Evolutionary conservation across 371 early-diverging fungal species (phyloP).

Genomic region (Mucor lusitanicus): DNA sequence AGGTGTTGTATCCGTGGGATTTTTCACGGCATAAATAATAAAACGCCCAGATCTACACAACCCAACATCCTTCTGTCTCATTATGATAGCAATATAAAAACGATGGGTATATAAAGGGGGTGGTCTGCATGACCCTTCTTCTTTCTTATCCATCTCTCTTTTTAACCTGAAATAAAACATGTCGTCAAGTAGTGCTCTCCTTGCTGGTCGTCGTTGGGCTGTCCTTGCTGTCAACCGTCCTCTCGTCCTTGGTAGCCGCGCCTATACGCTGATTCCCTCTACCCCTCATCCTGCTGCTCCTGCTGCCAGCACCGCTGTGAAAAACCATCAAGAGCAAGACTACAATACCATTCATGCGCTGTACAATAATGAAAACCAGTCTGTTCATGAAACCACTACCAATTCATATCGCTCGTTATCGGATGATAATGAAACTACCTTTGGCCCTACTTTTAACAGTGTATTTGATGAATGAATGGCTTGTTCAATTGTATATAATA

Average conservation of each 20-base stretch:
- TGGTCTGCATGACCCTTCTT: neutral
- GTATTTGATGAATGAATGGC: slow-evolving; percentile 19
- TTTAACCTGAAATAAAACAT: neutral
- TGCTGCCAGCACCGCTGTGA: neutral
- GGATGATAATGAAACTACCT: slow-evolving; percentile 10
- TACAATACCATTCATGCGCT: slow-evolving; percentile 16
- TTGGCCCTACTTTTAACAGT: slow-evolving; percentile 16
- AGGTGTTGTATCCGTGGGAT: slow-evolving; percentile 1
- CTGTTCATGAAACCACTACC: slow-evolving; percentile 11
- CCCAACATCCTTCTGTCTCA: neutral
- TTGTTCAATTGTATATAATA: neutral
- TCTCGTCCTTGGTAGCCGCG: neutral
- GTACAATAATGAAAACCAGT: slow-evolving; percentile 24
- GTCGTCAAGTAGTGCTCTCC: neutral
- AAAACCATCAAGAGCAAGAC: neutral
- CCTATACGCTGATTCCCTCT: slow-evolving; percentile 6
- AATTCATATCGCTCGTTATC: slow-evolving; percentile 9
- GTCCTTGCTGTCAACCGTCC: neutral
- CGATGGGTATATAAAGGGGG: neutral
- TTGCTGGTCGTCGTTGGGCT: slow-evolving; percentile 2
- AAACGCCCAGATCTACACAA: slow-evolving; percentile 1
- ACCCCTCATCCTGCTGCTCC: slow-evolving; percentile 2
- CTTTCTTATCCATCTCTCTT: neutral
- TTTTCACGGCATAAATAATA: neutral
- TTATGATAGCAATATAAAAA: neutral